phyloP scores from a whole-genome alignment of 163 green algal species.

The Scenedesmus sp. region DNA sequence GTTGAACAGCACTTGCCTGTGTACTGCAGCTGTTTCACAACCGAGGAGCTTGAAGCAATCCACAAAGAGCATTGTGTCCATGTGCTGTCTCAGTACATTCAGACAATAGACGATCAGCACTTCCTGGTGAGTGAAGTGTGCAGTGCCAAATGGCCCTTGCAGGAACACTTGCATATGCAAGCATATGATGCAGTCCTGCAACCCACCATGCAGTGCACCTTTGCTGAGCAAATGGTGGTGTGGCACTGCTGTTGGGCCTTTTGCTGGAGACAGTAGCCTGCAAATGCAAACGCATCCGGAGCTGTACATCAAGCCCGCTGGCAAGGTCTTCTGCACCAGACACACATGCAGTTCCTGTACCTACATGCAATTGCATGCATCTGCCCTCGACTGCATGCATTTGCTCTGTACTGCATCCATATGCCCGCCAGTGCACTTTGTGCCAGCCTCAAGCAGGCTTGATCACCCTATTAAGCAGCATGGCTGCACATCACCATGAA shows the following conservation, averaged over 20 bases:
- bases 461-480: no score
- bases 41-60: conserved; percentile 42
- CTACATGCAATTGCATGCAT: no score
- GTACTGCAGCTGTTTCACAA: conserved; percentile 35
- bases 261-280: background rate
- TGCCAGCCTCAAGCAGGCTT: no score
- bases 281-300: background rate
- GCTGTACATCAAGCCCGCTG: background rate
- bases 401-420: no score
- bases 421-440: no score
- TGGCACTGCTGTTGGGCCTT: background rate
- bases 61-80: conserved; percentile 40
- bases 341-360: background rate
- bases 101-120: conserved; percentile 39
- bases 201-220: background rate
- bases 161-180: background rate
- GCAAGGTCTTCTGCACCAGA: background rate
- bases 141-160: background rate
- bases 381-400: no score
- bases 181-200: background rate
- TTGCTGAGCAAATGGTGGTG: background rate
- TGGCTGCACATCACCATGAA: no score
- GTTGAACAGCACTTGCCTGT: background rate
- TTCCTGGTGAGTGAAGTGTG: conserved; percentile 26
- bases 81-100: conserved; percentile 17